Evolutionary conservation across 768 basidiomycete genomes (phyloP).

Genomic region (Lactarius quietus): DNA sequence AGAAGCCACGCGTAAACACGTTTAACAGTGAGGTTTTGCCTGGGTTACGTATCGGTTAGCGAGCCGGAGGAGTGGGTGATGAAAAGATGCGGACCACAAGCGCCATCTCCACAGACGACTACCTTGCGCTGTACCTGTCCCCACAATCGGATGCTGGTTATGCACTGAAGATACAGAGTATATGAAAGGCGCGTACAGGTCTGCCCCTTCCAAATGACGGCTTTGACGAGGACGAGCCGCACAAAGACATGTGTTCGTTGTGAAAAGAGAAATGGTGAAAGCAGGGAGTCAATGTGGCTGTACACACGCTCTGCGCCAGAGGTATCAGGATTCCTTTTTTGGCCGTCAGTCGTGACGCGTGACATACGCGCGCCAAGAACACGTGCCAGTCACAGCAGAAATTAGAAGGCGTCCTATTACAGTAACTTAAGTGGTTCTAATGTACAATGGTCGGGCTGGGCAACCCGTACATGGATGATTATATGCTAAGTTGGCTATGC

Average conservation of each 20-base stretch:
- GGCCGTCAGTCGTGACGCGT: not conserved
- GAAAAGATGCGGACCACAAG: constrained; percentile 63
- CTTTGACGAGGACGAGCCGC: constrained; percentile 17
- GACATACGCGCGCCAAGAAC: not conserved
- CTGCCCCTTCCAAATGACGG: constrained; percentile 19
- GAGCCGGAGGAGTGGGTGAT: constrained; percentile 12
- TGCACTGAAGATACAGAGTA: not conserved
- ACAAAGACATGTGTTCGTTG: constrained; percentile 13
- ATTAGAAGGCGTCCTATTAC: not conserved
- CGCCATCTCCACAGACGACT: constrained; percentile 96
- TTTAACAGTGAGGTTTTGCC: constrained; percentile 84
- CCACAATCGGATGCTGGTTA: not conserved
- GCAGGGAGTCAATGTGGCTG: not conserved
- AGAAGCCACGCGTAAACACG: constrained; percentile 88
- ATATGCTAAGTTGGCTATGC: not conserved
- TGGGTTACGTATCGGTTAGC: constrained; percentile 29
- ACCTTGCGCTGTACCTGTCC: constrained; percentile 60
- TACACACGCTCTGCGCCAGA: not conserved
- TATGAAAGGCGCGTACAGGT: constrained; percentile 3
- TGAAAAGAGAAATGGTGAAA: constrained; percentile 4
- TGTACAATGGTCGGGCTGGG: constrained; percentile 3
- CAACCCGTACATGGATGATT: constrained; percentile 8
- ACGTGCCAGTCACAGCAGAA: not conserved
- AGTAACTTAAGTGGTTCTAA: not conserved
- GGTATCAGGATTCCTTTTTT: not conserved